Conservation (phyloP, 31 red algal species). For the Bonnemaisonia californica region DNA sequence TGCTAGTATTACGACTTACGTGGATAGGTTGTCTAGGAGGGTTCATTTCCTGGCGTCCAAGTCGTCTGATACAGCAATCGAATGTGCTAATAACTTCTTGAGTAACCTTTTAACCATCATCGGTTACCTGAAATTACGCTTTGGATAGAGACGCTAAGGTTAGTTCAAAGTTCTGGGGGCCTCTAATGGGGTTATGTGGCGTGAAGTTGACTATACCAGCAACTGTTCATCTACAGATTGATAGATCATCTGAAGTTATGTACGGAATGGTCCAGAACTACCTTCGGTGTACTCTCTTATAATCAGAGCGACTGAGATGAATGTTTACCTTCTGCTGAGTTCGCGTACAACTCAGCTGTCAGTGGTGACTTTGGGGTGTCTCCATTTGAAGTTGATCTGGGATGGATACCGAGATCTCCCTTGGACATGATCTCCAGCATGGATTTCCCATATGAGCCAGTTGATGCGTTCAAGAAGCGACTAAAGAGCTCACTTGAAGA, state of each 20-base stretch:
- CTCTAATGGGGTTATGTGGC: conserved; percentile 16
- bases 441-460: not conserved
- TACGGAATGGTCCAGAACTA: conserved; percentile 30
- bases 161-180: conserved; percentile 16
- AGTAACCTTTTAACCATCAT: conserved; percentile 7
- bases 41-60: conserved; percentile 18
- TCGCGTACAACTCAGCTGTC: conserved; percentile 23
- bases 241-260: conserved; percentile 24
- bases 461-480: not conserved
- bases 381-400: conserved; percentile 20
- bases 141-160: not conserved
- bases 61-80: conserved; percentile 9
- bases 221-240: not conserved
- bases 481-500: not conserved
- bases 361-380: not conserved
- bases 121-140: not conserved
- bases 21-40: not conserved
- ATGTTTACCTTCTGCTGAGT: not conserved
- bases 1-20: conserved; percentile 20
- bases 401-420: not conserved
- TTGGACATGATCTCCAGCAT: not conserved
- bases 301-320: conserved; percentile 22
- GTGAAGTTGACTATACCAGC: not conserved
- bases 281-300: not conserved
- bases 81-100: not conserved